Evolutionary conservation across 192 early-diverging fungal genomes (phyloP).

Genomic region (Rhizophagus prolifer): DNA sequence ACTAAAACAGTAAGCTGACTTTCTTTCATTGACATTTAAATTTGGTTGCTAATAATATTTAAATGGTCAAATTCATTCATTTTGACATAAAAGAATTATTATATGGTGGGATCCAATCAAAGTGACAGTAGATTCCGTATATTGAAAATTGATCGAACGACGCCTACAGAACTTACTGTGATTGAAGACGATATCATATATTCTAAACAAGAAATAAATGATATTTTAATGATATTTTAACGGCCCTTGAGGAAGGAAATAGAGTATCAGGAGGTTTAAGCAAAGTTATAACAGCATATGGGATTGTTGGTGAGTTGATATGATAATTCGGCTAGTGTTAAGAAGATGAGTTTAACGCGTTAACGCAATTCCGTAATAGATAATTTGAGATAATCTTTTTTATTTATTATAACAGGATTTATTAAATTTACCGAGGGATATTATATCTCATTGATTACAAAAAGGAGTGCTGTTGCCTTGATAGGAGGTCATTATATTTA

Average conservation of each 20-base stretch:
- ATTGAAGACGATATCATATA: conserved; percentile 78
- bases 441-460: conserved; percentile 87
- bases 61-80: neutral
- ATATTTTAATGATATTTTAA: conserved; percentile 70
- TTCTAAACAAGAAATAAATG: conserved; percentile 69
- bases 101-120: conserved; percentile 81
- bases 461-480: conserved; percentile 80
- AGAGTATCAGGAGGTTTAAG: conserved; percentile 69
- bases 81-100: conserved; percentile 59
- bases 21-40: neutral
- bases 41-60: neutral
- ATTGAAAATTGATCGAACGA: conserved; percentile 85
- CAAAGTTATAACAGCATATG: conserved; percentile 66
- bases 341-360: neutral
- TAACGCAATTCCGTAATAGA: too few species aligned
- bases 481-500: conserved; percentile 95
- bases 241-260: conserved; percentile 80
- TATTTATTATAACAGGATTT: conserved; percentile 59
- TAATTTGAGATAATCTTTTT: neutral
- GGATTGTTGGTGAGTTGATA: conserved; percentile 62
- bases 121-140: conserved; percentile 74
- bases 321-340: too few species aligned
- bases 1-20: conserved; percentile 66
- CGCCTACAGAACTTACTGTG: conserved; percentile 63
- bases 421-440: conserved; percentile 89